These are phyloP conservation scores for Candida gigantensis DNA, from an alignment of 1,139 yeast species.

Conservation along the genomic window DNA sequence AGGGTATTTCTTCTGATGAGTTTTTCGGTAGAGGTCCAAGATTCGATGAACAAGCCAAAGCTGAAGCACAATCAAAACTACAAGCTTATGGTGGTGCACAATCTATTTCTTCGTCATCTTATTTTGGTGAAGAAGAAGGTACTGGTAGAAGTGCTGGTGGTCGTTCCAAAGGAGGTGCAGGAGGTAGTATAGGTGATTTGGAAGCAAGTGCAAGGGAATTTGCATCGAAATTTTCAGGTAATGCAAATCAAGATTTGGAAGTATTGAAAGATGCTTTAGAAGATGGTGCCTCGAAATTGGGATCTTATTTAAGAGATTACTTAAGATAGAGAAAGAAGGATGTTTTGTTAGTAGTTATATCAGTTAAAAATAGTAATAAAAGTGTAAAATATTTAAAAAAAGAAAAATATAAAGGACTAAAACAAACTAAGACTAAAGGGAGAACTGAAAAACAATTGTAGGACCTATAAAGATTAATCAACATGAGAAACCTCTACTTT, in stretches of 20 bases:
- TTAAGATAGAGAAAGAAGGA: slow-evolving; percentile 37
- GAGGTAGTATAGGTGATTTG: slow-evolving; percentile 34
- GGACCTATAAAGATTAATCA: slow-evolving; percentile 22
- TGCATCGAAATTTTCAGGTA: slow-evolving; percentile 66
- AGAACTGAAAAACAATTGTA: no score
- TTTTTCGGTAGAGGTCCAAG: slow-evolving; percentile 83
- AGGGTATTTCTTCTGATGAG: slow-evolving; percentile 94
- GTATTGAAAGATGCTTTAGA: slow-evolving; percentile 91
- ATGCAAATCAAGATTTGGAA: slow-evolving; percentile 86
- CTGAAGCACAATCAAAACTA: slow-evolving; percentile 77
- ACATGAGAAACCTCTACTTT: slow-evolving; percentile 53
- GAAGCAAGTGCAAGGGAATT: slow-evolving; percentile 67
- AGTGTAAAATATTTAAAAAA: no score
- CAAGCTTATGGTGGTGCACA: slow-evolving; percentile 84
- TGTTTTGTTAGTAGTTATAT: slow-evolving; percentile 23
- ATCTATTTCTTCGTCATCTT: slow-evolving; percentile 86
- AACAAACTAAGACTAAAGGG: no score
- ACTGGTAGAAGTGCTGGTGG: slow-evolving; percentile 25
- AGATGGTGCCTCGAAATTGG: slow-evolving; percentile 87
- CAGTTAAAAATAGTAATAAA: neutral
- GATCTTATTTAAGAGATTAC: slow-evolving; percentile 82
- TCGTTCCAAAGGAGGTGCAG: slow-evolving; percentile 25
- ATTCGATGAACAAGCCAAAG: slow-evolving; percentile 74
- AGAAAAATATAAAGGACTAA: no score
- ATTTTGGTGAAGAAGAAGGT: slow-evolving; percentile 84